Evolutionary conservation across 2,329 filamentous ascomycete species (phyloP), one percentile per base, ranked within the genome.

Genomic region (Aspergillus tanneri): DNA sequence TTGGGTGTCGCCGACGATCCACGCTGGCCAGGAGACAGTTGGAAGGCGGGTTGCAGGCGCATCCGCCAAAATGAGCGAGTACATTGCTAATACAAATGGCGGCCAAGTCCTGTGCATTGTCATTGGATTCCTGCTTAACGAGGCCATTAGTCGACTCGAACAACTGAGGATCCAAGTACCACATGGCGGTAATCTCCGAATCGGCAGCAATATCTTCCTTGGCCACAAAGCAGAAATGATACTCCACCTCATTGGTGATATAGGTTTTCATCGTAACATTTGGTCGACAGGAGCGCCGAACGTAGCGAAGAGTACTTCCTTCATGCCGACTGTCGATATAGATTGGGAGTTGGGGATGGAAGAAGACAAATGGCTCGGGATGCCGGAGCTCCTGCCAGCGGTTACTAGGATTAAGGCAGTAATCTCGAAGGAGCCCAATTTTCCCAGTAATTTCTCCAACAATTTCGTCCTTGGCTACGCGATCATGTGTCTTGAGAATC

Each of bases 191-290:
- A 21, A 77, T 67, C 55, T 77, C 75, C 1, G 72, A 64, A 45
- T 72, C 67, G n/a, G 83, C 75, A 12, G 78, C 70, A 47, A 97
- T 90, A 28, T 85, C 79, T 44, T 87, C 81, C 58, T 88, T 88
- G 59, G 90, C 90, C 50, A 96, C 83, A 54, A 96, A 85, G 81
- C 92, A 96, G 68, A 97, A 96, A 64, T 93, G 89, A 63, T 92
- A 95, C 56, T 92, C 86, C 1, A 84, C 85, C 3, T 81, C 79
- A 38, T 84, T 85, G 2, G 88, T 88, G 39, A 96, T 81, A 56
- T 90, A 88, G 0, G 91, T 95, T 65, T 93, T 91, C 60, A 97
- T 77, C 24, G 82, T 80, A n/a, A 93, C 83, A 63, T 97, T 99
- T 1, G 93, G 89, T 52, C 82, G 84, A 73, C 93, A 99, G 61